A percentile compares a stretch with the other conserved stretches of the same genome.
Conservation (phyloP, 148 eudicot genomes). For the Dysphania ambrosioides region DNA sequence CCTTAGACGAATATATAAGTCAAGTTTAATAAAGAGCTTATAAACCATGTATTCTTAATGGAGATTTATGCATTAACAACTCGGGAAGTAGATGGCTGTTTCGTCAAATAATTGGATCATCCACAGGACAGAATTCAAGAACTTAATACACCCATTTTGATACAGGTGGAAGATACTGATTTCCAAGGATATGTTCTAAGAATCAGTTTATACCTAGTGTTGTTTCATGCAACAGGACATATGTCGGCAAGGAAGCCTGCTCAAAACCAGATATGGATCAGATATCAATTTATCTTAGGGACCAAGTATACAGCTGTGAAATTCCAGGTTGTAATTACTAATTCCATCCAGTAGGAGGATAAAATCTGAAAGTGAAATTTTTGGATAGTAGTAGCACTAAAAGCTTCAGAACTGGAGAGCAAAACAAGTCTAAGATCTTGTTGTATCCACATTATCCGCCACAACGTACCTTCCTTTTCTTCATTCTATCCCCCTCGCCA, state of each 20-base stretch:
- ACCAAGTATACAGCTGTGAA: background rate
- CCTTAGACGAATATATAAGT: no score
- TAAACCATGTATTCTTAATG: no score
- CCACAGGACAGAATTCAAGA: no score
- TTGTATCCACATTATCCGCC: no score
- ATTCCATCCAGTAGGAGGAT: slow-evolving; percentile 2
- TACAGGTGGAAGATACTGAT: no score
- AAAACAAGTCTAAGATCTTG: background rate
- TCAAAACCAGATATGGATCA: background rate
- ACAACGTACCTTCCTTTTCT: background rate
- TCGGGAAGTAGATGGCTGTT: no score
- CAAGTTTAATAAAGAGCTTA: no score
- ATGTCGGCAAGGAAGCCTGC: background rate
- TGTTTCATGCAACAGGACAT: background rate
- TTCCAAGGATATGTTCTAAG: no score
- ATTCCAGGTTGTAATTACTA: background rate
- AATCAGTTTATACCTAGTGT: no score
- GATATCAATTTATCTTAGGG: background rate
- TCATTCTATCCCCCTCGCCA: background rate
- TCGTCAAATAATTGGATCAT: no score
- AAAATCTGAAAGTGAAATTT: background rate
- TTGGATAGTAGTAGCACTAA: background rate
- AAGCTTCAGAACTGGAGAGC: background rate
- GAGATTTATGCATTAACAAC: no score
- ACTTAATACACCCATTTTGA: no score